Evolutionary conservation across 352 stramenopile species (phyloP), one percentile per base, ranked within the genome.

Genomic region (Pythium oligandrum): DNA sequence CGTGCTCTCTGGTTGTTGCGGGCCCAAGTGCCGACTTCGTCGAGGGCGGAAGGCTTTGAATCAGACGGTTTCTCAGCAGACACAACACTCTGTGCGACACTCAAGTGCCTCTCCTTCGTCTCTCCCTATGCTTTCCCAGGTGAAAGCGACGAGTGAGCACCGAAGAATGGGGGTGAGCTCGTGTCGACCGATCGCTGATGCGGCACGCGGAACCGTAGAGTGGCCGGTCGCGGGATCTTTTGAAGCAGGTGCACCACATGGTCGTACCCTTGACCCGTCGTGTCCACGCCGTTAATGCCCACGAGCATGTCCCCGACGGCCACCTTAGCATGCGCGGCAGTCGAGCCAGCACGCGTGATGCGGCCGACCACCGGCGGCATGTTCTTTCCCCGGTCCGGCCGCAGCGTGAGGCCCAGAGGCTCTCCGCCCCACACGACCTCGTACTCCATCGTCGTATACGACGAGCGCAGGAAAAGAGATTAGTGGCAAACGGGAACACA

Each of bases 261-360:
- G 67, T 91, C 82, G 55, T 95, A 95, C 34, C 84, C 84, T 53
- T 90, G 78, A n/a, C 83, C 80, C 17, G 84, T 78, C 32, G 84
- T 95, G 63, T 93, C 82, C 56, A 89, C 74, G 48, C 80, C 80
- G 57, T 93, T 95, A 55, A 95, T 91, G 67, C 78, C 90, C 59
- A 95, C 84, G 40, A 95, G 82, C 84, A 95, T 91, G 70, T 95
- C 82, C n/a, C 84, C 84, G 44, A 92, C 79, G 0, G 76, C 77
- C 33, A 95, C 84, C 10, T 88, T 88, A 2, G 84, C 82, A 46
- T 88, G 63, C 32, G 84, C 84, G 1, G 84, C 84, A 3, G 83
- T 82, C 44, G 84, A 93, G 63, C 92, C 83, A 47, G 79, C 65
- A 17, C 84, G 82, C 51, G 84, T 95, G 65, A 95, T 95, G 45